Evolutionary conservation across 2,329 filamentous ascomycete genomes (phyloP), one percentile per base, ranked within the genome.

Genomic region (Fusarium bulbicola): DNA sequence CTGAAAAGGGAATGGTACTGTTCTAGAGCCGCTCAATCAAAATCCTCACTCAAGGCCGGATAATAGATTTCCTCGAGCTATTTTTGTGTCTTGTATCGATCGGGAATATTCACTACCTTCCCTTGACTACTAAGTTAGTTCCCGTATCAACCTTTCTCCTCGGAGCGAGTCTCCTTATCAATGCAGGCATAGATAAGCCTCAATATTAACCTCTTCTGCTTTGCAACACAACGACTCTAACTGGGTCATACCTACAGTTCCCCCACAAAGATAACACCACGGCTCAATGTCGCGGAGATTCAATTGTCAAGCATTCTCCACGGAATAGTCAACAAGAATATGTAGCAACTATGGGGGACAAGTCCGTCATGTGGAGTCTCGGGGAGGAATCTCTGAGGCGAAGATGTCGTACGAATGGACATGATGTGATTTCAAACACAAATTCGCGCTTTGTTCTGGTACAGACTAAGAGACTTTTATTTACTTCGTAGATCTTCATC

Each of bases 161-260:
- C 72, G 72, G 72, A 74, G 59, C 34, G 47, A 61, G 34, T 39
- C 26, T 52, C 37, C 63, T 74, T 72, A 63, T 60, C 70, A 74
- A 60, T 59, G 4, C 36, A 10, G 49, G n/a, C 28, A 57, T 26
- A 68, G 72, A 74, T 74, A 74, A 74, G 72, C 57, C 69, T 49
- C 59, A 70, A 50, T 47, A 30, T 59, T 32, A 66, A 58, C 42
- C 54, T 40, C 43, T 12, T 37, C 26, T 45, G 26, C 49, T 67
- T 70, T 72, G 42, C 64, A 74, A 69, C 60, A 45, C 47, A 54
- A 15, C 36, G 36, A 21, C 39, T 58, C 36, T 72, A 36, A 74
- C 47, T 74, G 72, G 68, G 57, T 34, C 8, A 36, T 50, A 28
- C 20, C 20, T 58, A n/a, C 40, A 45, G 46, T 58, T 49, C 28